Conservation (phyloP, 768 basidiomycete species). For the Cantharellus anzutake region DNA sequence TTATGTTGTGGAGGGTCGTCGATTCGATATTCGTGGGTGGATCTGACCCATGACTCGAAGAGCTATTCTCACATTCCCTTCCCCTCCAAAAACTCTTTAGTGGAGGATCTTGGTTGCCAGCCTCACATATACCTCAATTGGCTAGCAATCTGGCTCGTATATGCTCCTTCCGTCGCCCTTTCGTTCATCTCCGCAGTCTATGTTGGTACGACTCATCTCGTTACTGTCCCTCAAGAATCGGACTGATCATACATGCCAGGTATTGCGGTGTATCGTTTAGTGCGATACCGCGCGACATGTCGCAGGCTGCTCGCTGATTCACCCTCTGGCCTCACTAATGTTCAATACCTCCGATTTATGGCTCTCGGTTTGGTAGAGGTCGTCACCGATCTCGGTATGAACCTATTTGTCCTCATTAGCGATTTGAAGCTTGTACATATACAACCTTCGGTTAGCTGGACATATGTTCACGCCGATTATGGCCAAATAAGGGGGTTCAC, state of each 20-base stretch:
- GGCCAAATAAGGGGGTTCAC: background rate
- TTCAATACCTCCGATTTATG: background rate
- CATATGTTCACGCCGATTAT: background rate
- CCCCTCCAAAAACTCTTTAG: background rate
- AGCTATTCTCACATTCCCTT: background rate
- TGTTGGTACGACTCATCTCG: background rate
- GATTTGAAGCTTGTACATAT: background rate
- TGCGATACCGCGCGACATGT: background rate
- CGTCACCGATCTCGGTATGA: background rate
- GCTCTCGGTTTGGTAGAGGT: background rate
- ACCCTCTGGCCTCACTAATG: background rate
- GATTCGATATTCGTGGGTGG: background rate
- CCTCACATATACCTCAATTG: background rate
- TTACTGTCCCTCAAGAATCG: too few species aligned
- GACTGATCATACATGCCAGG: background rate
- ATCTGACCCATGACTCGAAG: background rate
- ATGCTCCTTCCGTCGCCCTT: background rate
- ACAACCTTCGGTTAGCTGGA: background rate
- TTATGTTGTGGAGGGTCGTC: background rate
- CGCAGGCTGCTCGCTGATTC: background rate
- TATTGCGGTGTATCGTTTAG: background rate
- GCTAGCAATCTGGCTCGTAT: background rate
- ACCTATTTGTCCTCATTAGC: background rate
- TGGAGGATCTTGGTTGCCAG: background rate
- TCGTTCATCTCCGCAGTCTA: background rate